Base-by-base conservation (phyloP, 768 basidiomycete genomes). In the Glaciozyma antarctica region DNA sequence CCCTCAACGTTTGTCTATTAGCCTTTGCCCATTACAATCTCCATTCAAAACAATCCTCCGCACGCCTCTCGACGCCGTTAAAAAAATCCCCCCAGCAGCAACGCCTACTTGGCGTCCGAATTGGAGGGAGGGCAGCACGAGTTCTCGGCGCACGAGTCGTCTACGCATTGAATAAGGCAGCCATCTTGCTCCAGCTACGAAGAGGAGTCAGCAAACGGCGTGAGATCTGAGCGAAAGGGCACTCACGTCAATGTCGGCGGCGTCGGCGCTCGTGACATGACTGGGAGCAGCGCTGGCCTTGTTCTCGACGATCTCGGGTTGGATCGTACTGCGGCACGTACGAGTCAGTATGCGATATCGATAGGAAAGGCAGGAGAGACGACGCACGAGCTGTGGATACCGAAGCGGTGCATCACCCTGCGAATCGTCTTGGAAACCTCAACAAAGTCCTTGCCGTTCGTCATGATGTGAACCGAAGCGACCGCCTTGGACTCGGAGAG, bases 401-500 rank as follows among this genome's bases (percentile, higher is more conserved):
- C 93, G 72, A 88, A 88, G 54, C 87, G 80, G 75, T 98, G 95
- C 62, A 98, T 81, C 1, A 82, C 84, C 76, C 85, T 83, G 63
- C 92, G 82, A 68, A 99, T 94, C 51, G 86, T 83, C 47, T 82
- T 83, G 21, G 90, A 89, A 58, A 93, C 83, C 2, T 82, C 84
- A 89, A 97, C 97, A 75, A 97, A 98, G 73, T 95, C 92, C 62
- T 84, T 83, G 57, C 85, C 82, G 47, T 85, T 85, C 12, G 91
- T 85, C 71, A 88, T 83, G 56, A 99, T 90, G 77, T 99, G 95
- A 30, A 99, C 94, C 2, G 89, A 93, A 15, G 93, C 93, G 51
- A 99, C 87, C 61, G 92, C 85, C 75, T 95, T 97, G 63, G 83
- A 85, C 78, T 99, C 95, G 15, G 90, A 93, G 56, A 99, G 82